A percentile compares a stretch with the other conserved stretches of the same genome.
These are phyloP conservation scores for Chaetomium sp. DNA, from an alignment of 2,329 filamentous ascomycete genomes.

Conservation along the genomic window DNA sequence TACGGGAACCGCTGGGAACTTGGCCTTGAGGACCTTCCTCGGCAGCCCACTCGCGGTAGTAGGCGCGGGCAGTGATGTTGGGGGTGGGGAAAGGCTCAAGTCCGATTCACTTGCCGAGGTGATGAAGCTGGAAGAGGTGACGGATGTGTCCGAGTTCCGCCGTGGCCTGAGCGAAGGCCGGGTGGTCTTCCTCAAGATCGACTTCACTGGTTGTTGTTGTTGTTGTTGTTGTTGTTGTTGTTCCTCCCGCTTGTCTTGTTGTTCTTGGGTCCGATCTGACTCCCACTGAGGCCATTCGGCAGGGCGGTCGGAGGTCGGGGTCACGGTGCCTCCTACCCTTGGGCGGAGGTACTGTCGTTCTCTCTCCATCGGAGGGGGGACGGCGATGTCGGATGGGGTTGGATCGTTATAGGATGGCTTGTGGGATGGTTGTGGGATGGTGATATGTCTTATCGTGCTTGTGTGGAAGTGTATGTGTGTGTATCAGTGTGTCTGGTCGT, in stretches of 20 bases:
- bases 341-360: conserved; percentile 23
- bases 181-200: conserved; percentile 20
- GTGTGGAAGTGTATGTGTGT: not conserved
- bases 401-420: not conserved
- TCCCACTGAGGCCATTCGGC: conserved; percentile 22
- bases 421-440: conserved; percentile 1
- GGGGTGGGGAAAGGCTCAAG: not conserved
- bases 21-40: conserved; percentile 25
- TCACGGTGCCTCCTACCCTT: conserved; percentile 17
- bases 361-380: conserved; percentile 15
- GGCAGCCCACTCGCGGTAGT: conserved; percentile 13
- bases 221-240: conserved; percentile 11
- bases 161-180: conserved; percentile 18
- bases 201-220: conserved; percentile 16
- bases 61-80: not conserved
- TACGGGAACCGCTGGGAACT: conserved; percentile 19
- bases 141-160: conserved; percentile 24
- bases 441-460: not conserved
- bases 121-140: conserved; percentile 24
- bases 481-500: not conserved
- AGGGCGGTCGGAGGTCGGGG: conserved; percentile 15
- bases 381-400: not conserved
- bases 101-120: conserved; percentile 21
- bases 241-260: conserved; percentile 9
- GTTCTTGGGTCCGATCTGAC: conserved; percentile 10